Percentiles rank a stretch among this genome's conserved stretches.
Conservation (phyloP, 805 yeast genomes). For the Tetrapisispora fleetii region DNA sequence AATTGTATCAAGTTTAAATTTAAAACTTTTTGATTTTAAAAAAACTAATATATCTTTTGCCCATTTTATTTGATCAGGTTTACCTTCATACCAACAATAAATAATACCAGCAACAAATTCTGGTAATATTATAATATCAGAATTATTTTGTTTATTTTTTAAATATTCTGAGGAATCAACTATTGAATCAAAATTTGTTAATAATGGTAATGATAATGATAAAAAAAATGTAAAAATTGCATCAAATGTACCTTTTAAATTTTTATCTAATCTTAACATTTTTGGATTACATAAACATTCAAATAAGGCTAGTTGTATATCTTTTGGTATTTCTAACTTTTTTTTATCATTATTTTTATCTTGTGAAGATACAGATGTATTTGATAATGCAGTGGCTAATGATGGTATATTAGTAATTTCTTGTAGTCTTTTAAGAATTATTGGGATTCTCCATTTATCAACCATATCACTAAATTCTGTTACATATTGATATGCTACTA, state of each 20-base stretch:
- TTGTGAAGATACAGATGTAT: not conserved
- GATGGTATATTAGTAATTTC: slow-evolving; percentile 11
- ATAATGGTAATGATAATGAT: slow-evolving; percentile 22
- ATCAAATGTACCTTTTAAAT: slow-evolving; percentile 32
- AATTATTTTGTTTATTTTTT: no score
- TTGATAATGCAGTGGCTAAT: not conserved
- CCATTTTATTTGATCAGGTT: slow-evolving; percentile 38
- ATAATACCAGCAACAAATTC: slow-evolving; percentile 41
- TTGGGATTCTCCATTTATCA: slow-evolving; percentile 28
- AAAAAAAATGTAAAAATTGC: slow-evolving; percentile 28
- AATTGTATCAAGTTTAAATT: slow-evolving; percentile 13
- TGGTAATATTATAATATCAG: not conserved
- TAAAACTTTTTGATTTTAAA: slow-evolving; percentile 9
- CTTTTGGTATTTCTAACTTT: slow-evolving; percentile 11
- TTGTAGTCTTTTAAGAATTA: slow-evolving; percentile 16
- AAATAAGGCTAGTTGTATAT: slow-evolving; percentile 26
- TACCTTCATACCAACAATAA: slow-evolving; percentile 47
- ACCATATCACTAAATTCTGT: slow-evolving; percentile 28
- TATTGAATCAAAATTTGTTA: slow-evolving; percentile 3
- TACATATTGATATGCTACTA: slow-evolving; percentile 37
- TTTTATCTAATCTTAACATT: slow-evolving; percentile 33
- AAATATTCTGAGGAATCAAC: not conserved
- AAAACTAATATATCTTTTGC: slow-evolving; percentile 30
- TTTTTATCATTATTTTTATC: not conserved
- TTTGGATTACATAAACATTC: slow-evolving; percentile 48